Base-by-base conservation (phyloP, 2,329 filamentous ascomycete species). In the Karstenula rhodostoma region DNA sequence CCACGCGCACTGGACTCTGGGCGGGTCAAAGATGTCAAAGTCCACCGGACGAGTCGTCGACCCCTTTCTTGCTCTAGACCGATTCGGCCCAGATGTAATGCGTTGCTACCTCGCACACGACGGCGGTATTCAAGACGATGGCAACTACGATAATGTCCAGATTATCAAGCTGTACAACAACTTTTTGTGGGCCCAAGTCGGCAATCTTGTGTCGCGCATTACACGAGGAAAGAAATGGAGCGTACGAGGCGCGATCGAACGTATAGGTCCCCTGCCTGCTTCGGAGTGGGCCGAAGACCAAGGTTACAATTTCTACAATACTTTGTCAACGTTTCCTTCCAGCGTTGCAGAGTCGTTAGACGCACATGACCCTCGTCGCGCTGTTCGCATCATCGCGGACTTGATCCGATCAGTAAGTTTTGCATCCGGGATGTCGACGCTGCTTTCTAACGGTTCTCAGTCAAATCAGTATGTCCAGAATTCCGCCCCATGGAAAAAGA, bases 1-100 rank as follows among this genome's bases (percentile, higher is more conserved):
- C 55, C 95, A 99, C 75, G 93, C 90, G 2, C 95, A 99, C 77
- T 99, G 96, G 95, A 96, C 93, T 15, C 89, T 99, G 80, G 92
- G 91, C 58, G 88, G 88, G 56, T 87, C 89, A 68, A 99, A 99
- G 78, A 99, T 99, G 94, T 94, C 94, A 62, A 99, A 99, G 78
- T 96, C 92, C 1, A 87, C 90, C 2, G 95, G 95, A 63, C 97
- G 97, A 75, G 94, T 96, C 1, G 94, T 99, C 46, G 95, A 97
- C 72, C 95, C 95, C 0, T 93, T 96, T 73, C 93, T 93, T 67
- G 95, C 95, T 13, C 86, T 98, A 50, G 90, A 97, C 64, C 87
- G 94, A 7, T 99, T 93, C 79, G 93, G 93, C 2, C 83, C 93
- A 4, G 96, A 99, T 75, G 85, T 89, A 0, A 88, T 99, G 84